phyloP scores from a whole-genome alignment of 192 early-diverging fungal genomes.

The Pecoramyces ruminantium region DNA sequence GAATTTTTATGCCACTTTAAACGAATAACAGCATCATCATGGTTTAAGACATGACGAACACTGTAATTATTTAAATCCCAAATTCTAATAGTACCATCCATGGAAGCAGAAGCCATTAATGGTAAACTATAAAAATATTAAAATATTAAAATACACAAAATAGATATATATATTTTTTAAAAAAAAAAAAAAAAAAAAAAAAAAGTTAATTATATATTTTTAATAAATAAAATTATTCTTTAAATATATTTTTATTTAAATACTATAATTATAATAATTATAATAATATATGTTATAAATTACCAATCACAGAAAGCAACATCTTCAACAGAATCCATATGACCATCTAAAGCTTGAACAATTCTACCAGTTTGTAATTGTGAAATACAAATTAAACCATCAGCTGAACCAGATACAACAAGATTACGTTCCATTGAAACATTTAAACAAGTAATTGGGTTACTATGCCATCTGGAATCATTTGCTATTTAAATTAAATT shows the following conservation, averaged over 20 bases:
- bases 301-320: constrained; percentile 55
- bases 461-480: constrained; percentile 75
- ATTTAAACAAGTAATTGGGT: constrained; percentile 54
- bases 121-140: constrained; percentile 19
- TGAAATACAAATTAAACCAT: constrained; percentile 50
- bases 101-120: constrained; percentile 65
- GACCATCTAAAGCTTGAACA: constrained; percentile 62
- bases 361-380: constrained; percentile 21
- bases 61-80: constrained; percentile 81
- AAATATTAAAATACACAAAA: not conserved
- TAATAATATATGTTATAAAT: no score
- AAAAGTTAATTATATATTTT: no score
- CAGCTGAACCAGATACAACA: constrained; percentile 65
- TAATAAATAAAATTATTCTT: no score
- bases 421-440: constrained; percentile 58
- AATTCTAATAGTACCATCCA: constrained; percentile 76
- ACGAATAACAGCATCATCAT: constrained; percentile 74
- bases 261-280: no score
- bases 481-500: constrained; percentile 7
- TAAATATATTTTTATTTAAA: no score
- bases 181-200: no score
- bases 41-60: constrained; percentile 60
- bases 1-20: constrained; percentile 51
- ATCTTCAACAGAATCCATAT: constrained; percentile 73
- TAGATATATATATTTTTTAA: not conserved